phyloP scores from a whole-genome alignment of 805 yeast species.

The Suhomyces sp. region DNA sequence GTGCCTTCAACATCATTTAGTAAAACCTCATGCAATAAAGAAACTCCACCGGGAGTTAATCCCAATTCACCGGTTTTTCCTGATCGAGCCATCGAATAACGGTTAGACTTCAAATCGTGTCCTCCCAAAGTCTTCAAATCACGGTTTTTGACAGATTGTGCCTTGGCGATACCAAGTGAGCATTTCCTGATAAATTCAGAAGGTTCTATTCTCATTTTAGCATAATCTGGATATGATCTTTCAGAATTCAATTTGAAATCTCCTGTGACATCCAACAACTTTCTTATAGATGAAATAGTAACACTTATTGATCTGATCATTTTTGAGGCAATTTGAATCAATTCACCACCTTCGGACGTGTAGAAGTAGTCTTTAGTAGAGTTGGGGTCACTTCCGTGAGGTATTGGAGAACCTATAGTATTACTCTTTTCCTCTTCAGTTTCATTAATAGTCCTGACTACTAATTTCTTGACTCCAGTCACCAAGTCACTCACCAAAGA shows the following conservation, averaged over 20 bases:
- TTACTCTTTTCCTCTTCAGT: slow-evolving; percentile 31
- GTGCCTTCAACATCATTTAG: slow-evolving; percentile 26
- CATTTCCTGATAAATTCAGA: slow-evolving; percentile 60
- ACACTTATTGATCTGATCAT: slow-evolving; percentile 55
- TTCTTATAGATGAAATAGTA: slow-evolving; percentile 51
- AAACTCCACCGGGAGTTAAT: slow-evolving; percentile 48
- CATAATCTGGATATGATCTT: slow-evolving; percentile 67
- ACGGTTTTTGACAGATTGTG: slow-evolving; percentile 24
- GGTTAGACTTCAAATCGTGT: slow-evolving; percentile 21
- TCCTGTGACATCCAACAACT: slow-evolving; percentile 57
- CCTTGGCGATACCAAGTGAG: slow-evolving; percentile 56
- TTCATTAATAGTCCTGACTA: slow-evolving; percentile 52
- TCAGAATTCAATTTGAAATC: slow-evolving; percentile 60
- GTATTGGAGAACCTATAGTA: slow-evolving; percentile 3
- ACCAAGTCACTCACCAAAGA: slow-evolving; percentile 65
- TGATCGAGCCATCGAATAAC: slow-evolving; percentile 51
- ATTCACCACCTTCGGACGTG: slow-evolving; percentile 65
- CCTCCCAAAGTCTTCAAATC: slow-evolving; percentile 24
- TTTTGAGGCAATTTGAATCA: slow-evolving; percentile 58
- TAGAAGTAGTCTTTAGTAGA: slow-evolving; percentile 43
- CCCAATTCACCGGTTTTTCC: slow-evolving; percentile 52
- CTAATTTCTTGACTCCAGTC: slow-evolving; percentile 60
- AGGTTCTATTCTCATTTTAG: slow-evolving; percentile 55
- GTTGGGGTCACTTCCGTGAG: background rate
- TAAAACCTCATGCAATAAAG: slow-evolving; percentile 38